Evolutionary conservation across 1,284 basidiomycete species (phyloP), one percentile per base, ranked within the genome.

Genomic region (Ustilago shanxiensis): DNA sequence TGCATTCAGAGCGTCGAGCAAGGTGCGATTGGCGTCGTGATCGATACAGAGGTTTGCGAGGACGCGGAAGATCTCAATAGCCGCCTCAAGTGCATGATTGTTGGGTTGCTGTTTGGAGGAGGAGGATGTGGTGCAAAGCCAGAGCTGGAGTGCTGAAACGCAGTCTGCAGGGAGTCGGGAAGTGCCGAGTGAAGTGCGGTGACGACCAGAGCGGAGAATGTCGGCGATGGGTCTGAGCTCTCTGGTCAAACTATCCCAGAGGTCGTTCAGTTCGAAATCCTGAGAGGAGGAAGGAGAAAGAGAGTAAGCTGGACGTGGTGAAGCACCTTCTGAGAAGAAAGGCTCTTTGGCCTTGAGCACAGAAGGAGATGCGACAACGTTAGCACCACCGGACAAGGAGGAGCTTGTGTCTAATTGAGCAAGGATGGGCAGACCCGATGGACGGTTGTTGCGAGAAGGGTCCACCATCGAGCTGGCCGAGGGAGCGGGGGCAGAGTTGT

Each of bases 21-120:
- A n/a, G 18, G 55, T 45, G 29, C 79, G 67, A 9, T 81, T 81
- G 28, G 45, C 66, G 24, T 78, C 78, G 50, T 79, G 67, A 45
- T 83, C 82, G 47, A 83, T 82, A 63, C 81, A 81, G 1, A 83
- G 65, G 29, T 83, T 83, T 33, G 79, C 82, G 18, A 83, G 61
- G 6, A 78, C 68, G 24, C 82, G 59, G 45, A 81, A 66, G 65
- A 78, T 62, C 49, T 81, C 73, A 35, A 72, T 76, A 26, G 79
- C 71, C 5, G 79, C 81, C 20, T 73, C 66, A 20, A 68, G 49
- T 5, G 59, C 41, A 18, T 57, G 58, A 3, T 51, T 33, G 56
- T 61, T 75, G 7, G 68, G 51, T 2, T 35, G 33, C 9, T 64
- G 64, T 20, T 53, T 65, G 10, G 63, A 65, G 20, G 75, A 41